phyloP scores from a whole-genome alignment of 495 filamentous ascomycete genomes.

The Tuber calosporum region DNA sequence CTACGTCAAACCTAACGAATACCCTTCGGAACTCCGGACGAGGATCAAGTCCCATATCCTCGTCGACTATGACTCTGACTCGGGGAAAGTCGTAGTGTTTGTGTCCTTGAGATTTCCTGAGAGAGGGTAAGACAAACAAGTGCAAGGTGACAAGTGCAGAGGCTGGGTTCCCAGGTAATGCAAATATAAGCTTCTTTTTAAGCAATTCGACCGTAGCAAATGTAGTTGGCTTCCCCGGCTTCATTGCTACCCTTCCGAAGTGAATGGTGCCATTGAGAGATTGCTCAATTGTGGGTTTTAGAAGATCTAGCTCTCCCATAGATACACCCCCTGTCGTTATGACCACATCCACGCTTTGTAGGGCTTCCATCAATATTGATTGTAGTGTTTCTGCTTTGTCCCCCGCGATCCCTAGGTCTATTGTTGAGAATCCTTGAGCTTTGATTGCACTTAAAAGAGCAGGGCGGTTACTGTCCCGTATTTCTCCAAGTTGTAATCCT shows the following conservation, averaged over 20 bases:
- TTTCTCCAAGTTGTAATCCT: conserved; percentile 66
- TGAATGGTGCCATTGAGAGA: conserved; percentile 86
- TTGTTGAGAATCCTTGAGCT: conserved; percentile 68
- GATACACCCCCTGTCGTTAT: conserved; percentile 93
- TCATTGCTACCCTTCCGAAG: conserved; percentile 95
- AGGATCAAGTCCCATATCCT: conserved; percentile 65
- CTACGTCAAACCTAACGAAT: conserved; percentile 54
- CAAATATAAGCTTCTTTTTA: conserved; percentile 67
- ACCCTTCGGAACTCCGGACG: conserved; percentile 86
- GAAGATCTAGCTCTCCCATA: conserved; percentile 95
- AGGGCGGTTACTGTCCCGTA: conserved; percentile 86
- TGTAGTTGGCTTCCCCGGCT: conserved; percentile 93
- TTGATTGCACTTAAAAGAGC: conserved; percentile 68
- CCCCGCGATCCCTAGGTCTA: conserved; percentile 80
- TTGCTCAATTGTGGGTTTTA: conserved; percentile 95
- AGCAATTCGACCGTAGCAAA: conserved; percentile 73
- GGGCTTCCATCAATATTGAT: conserved; percentile 61
- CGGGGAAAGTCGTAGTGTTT: conserved; percentile 59
- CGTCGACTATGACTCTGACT: conserved; percentile 61
- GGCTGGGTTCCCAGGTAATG: conserved; percentile 88
- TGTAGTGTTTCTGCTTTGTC: conserved; percentile 76
- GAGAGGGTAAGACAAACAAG: conserved; percentile 81
- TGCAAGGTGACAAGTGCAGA: conserved; percentile 87
- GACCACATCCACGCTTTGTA: conserved; percentile 70
- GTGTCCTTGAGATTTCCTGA: conserved; percentile 63